Percentiles rank a stretch among this genome's conserved stretches.
These are phyloP conservation scores for Thermothelomyces thermophilus DNA, from an alignment of 2,329 filamentous ascomycete genomes.

Conservation along the genomic window DNA sequence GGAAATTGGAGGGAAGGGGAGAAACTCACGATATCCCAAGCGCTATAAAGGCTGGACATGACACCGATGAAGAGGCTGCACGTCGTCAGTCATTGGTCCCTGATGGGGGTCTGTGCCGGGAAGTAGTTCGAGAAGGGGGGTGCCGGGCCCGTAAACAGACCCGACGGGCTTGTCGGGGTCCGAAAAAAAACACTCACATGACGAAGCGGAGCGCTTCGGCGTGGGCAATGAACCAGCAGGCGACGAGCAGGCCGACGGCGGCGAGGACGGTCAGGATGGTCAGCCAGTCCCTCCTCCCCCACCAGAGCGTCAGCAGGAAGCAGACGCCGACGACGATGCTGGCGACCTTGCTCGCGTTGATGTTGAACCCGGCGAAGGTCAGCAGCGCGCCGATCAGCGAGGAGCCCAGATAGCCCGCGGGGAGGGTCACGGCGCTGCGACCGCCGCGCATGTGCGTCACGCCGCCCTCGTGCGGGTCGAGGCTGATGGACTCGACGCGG, in stretches of 20 bases:
- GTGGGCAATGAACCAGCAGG: conserved; percentile 73
- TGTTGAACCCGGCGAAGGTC: conserved; percentile 75
- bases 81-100: no score
- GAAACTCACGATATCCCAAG: conserved; percentile 65
- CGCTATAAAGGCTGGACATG: conserved; percentile 73
- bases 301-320: conserved; percentile 75
- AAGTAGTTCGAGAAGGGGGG: no score
- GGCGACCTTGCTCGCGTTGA: conserved; percentile 73
- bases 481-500: conserved; percentile 64
- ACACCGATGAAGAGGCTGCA: conserved; percentile 63
- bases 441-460: conserved; percentile 73
- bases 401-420: conserved; percentile 72
- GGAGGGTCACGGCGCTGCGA: conserved; percentile 62
- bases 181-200: conserved; percentile 31
- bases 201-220: conserved; percentile 68
- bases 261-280: conserved; percentile 64
- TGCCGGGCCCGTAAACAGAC: no score
- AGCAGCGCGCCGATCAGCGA: conserved; percentile 70
- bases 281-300: conserved; percentile 72
- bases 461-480: conserved; percentile 70
- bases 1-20: not conserved
- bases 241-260: conserved; percentile 64
- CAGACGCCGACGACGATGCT: conserved; percentile 66
- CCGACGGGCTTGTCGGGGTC: no score
- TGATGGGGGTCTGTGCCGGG: no score